These are phyloP conservation scores for Crithidia sp. DNA, from an alignment of 208 protist genomes.

Conservation along the genomic window DNA sequence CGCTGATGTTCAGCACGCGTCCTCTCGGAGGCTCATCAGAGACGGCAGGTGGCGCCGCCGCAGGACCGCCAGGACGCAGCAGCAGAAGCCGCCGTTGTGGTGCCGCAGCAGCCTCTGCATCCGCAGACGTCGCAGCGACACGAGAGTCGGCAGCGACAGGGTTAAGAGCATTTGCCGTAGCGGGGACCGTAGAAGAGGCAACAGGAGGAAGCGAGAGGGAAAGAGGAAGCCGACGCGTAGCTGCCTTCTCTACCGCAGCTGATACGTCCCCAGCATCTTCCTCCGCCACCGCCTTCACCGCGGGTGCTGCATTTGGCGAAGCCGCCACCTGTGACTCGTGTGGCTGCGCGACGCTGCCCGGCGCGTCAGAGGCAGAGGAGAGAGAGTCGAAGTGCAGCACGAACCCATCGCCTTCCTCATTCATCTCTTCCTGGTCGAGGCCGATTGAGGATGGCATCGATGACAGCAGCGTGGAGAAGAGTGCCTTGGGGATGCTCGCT, in stretches of 20 bases:
- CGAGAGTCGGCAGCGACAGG: background rate
- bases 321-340: background rate
- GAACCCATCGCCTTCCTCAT: slow-evolving; percentile 4
- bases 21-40: background rate
- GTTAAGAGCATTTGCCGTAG: background rate
- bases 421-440: background rate
- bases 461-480: slow-evolving; percentile 13
- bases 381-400: slow-evolving; percentile 31
- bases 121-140: background rate
- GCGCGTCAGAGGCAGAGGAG: background rate
- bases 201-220: background rate
- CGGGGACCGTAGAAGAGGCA: background rate
- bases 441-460: slow-evolving; percentile 9
- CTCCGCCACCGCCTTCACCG: too few relatives aligned
- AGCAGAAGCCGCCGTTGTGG: slow-evolving; percentile 13
- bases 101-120: background rate
- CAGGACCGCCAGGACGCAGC: background rate
- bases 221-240: too few relatives aligned
- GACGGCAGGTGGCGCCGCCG: background rate
- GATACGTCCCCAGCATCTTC: too few relatives aligned
- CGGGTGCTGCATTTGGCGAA: too few relatives aligned
- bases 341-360: background rate
- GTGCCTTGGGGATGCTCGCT: background rate
- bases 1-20: slow-evolving; percentile 13
- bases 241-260: background rate